These are phyloP conservation scores for Silene latifolia DNA, from an alignment of 148 eudicot species.

Conservation along the genomic window DNA sequence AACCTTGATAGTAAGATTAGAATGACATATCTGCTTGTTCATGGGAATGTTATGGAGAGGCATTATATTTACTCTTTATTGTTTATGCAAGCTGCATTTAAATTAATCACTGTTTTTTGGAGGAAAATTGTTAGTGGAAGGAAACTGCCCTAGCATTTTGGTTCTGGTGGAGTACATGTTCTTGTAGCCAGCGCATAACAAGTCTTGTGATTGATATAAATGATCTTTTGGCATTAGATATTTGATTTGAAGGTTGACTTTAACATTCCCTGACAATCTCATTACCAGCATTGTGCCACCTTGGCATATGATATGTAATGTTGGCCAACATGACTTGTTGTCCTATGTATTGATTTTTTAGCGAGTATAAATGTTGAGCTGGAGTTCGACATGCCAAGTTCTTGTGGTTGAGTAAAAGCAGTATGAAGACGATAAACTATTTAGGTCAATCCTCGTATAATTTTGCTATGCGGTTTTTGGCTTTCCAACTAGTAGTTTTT, in stretches of 20 bases:
- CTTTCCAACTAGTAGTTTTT: too few species aligned
- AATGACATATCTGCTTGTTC: neutral
- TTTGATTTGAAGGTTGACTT: neutral
- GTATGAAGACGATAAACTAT: neutral
- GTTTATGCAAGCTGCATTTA: constrained; percentile 5
- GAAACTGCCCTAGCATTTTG: neutral
- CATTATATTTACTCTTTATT: neutral
- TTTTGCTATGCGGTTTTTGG: neutral
- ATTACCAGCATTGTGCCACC: neutral
- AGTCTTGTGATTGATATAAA: neutral
- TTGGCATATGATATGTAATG: neutral
- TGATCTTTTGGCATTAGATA: neutral
- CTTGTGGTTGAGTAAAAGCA: neutral
- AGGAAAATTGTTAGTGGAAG: neutral
- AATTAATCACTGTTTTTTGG: neutral
- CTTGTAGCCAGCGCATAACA: neutral
- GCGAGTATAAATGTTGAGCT: neutral
- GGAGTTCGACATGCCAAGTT: neutral
- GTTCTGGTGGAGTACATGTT: neutral
- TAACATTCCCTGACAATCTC: neutral
- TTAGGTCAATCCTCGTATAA: neutral
- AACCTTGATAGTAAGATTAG: neutral
- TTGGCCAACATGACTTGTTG: neutral
- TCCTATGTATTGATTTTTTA: neutral
- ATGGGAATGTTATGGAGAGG: constrained; percentile 8